Base-by-base conservation (phyloP, 495 filamentous ascomycete genomes). In the Elasticomyces elasticus region DNA sequence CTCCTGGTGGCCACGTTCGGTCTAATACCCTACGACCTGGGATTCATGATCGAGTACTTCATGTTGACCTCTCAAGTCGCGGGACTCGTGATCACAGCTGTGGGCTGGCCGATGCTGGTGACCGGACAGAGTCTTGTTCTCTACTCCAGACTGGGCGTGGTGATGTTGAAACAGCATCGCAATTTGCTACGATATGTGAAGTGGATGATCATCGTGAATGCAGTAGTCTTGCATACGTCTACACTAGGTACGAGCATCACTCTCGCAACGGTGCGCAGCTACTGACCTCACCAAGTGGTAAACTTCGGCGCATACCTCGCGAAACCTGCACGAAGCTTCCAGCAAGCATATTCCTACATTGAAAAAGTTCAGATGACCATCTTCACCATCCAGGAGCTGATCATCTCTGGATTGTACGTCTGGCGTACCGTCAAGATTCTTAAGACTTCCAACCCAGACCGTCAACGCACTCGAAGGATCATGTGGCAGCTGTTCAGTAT, bases 101-200 rank as follows among this genome's bases (percentile, higher is more conserved):
- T 79, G 19, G 81, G 82, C 17, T 86, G 81, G 82, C 77, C 71
- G 51, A 61, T 59, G 19, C 83, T 84, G 79, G 79, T 86, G 3
- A 82, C 79, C 0, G 81, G 80, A 17, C 81, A 84, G 63, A 79
- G 79, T 4, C 60, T 85, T 37, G 81, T 86, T 11, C 71, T 86
- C 19, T 86, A 80, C 67, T 85, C 81, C 2, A 76, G 82, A n/a
- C 73, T 86, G 4, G 79, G 84, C 60, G 67, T 85, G 38, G 71
- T 86, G 33, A 65, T 78, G 15, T 19, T 11, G 35, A 15, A 28
- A 26, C 67, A 68, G 23, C 75, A 77, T 24, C 67, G 67, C n/a
- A 67, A 66, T 24, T 62, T 73, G 17, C 69, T 84, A 2, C 72
- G 75, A 20, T 64, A 67, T 27, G 73, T 84, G 0, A 69, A 80